Evolutionary conservation across 75 land plant genomes (phyloP).

Genomic region (Pseudotsuga menziesii): DNA sequence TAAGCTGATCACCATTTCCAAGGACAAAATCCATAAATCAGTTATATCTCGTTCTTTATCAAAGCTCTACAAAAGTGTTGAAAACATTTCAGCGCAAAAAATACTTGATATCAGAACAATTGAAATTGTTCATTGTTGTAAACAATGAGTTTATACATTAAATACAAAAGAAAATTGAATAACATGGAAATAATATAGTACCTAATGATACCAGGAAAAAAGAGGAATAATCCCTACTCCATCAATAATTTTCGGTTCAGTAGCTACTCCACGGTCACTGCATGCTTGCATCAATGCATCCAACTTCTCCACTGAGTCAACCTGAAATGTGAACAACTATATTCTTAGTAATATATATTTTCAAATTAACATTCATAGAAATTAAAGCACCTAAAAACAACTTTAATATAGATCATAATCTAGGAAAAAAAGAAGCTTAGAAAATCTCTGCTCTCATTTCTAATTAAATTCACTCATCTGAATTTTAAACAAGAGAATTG

Average conservation of each 20-base stretch:
- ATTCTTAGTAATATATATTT: slow-evolving; percentile 6
- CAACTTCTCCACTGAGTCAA: slow-evolving; percentile 73
- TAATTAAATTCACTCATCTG: background rate
- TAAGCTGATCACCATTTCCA: slow-evolving; percentile 61
- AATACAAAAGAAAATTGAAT: background rate
- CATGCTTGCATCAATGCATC: slow-evolving; percentile 58
- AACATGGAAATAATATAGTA: slow-evolving; percentile 14
- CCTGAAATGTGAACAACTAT: slow-evolving; percentile 25
- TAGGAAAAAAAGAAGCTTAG: background rate
- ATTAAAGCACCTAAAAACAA: background rate
- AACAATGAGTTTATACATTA: background rate
- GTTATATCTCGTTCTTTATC: slow-evolving; percentile 74
- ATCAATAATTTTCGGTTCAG: slow-evolving; percentile 44
- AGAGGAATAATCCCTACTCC: slow-evolving; percentile 83
- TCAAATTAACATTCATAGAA: background rate
- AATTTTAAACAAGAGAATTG: background rate
- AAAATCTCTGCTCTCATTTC: background rate
- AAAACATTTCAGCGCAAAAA: slow-evolving; percentile 8
- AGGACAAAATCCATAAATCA: slow-evolving; percentile 57
- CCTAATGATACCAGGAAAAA: slow-evolving; percentile 95
- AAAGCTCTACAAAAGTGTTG: slow-evolving; percentile 59
- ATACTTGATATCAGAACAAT: background rate
- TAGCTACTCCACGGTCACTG: slow-evolving; percentile 51
- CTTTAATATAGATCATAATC: background rate
- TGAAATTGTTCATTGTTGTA: background rate